Evolutionary conservation across 176 grass and related monocot species (phyloP), one percentile per base, ranked within the genome.

Genomic region (Triticum turgidum): DNA sequence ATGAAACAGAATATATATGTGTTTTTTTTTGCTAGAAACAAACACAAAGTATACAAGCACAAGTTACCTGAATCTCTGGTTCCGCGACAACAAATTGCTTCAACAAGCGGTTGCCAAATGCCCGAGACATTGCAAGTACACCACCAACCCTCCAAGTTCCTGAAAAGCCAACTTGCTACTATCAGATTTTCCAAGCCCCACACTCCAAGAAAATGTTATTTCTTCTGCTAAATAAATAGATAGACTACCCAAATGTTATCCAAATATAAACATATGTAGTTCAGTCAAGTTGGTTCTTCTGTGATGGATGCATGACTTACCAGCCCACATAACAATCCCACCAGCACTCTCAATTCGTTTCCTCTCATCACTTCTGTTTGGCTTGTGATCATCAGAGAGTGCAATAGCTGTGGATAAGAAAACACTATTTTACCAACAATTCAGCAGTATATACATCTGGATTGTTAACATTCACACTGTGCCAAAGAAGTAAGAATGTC

Each of bases 131-230:
- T 68, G 97, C 97, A 85, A 98, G 88, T 76, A 98, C 93, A 17
- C 97, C 97, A 82, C 94, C 97, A 49, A 98, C 97, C 86, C 97
- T 90, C 96, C 97, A 98, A 20, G 97, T 98, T 82, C 97, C 97
- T 98, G 69, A 85, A 61, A 85, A 81, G 13, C 3, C 42, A 35
- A 78, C n/a, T 87, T 27, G 25, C 45, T 52, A 76, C 29, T 58
- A 79, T 87, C 74, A 77, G 17, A 77, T 56, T 75, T 35, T 11
- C 17, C 22, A 83, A 65, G 11, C 30, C 5, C 20, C 9, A 41
- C 1, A 35, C n/a, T 9, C 14, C 42, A 78, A 69, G 62, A 10
- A 29, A 51, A 69, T 59, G 34, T 69, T 66, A 15, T 5, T 79
- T 63, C 7, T 79, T 63, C 7, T 80, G 25, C 11, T n/a, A 63